phyloP scores from a whole-genome alignment of 164 flowering plant genomes.

The Piper longum region DNA sequence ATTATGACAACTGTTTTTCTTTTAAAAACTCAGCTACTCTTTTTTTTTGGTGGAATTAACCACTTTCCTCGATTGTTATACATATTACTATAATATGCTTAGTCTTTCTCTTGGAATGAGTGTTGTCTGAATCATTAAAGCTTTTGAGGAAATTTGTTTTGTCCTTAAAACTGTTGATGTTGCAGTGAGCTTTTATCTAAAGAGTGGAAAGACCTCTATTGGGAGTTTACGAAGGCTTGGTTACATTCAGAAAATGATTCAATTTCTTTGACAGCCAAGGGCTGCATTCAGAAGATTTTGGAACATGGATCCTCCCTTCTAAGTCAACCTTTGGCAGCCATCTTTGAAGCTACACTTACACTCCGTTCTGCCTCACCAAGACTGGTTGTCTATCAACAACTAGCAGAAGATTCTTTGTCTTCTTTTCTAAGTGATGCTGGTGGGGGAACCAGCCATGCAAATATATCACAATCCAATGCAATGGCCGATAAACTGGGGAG shows the following conservation, averaged over 20 bases:
- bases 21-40: too few relatives aligned
- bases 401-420: slow-evolving; percentile 84
- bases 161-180: neutral
- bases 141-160: slow-evolving; percentile 1
- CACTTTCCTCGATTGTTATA: too few relatives aligned
- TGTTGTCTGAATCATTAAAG: too few relatives aligned
- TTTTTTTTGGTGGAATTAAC: too few relatives aligned
- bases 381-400: slow-evolving; percentile 71
- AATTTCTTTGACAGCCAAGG: slow-evolving; percentile 46
- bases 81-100: too few relatives aligned
- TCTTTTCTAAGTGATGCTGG: slow-evolving; percentile 60
- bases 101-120: too few relatives aligned
- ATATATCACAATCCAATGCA: slow-evolving; percentile 14
- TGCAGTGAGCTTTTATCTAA: slow-evolving; percentile 77
- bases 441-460: slow-evolving; percentile 13
- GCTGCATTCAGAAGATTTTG: slow-evolving; percentile 51
- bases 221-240: slow-evolving; percentile 85
- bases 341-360: slow-evolving; percentile 69
- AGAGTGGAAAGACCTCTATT: slow-evolving; percentile 65
- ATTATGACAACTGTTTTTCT: too few relatives aligned
- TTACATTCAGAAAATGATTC: slow-evolving; percentile 25
- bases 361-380: slow-evolving; percentile 94
- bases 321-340: slow-evolving; percentile 52
- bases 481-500: slow-evolving; percentile 17
- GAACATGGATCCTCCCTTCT: slow-evolving; percentile 44